Evolutionary conservation across 129 eudicot species (phyloP), one percentile per base, ranked within the genome.

Genomic region (Lactuca saligna): DNA sequence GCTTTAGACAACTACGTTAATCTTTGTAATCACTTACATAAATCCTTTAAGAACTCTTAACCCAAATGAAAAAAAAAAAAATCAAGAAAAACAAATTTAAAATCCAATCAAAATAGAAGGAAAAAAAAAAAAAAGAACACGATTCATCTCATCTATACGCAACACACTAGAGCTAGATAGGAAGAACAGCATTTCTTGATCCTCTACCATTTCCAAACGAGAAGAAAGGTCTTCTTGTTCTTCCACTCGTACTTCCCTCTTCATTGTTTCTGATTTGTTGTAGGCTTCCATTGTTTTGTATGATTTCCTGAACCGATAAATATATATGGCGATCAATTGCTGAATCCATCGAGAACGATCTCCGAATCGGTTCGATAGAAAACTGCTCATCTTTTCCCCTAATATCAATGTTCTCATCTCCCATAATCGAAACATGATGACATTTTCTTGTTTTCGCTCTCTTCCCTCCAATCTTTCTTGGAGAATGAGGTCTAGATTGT

Each of bases 301-400:
- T 35, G 44, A 83, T 89, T 70, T 92, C 86, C 75, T 88, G 94
- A 75, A 86, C 86, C 25, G 92, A 76, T 38, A 65, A 62, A 74
- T 71, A 86, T 54, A 88, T 66, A 53, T 80, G 82, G 0, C 85
- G 85, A 34, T 87, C 96, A 2, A 75, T 85, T 8, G 95, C 98
- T 25, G 98, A 92, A 81, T 92, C 98, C 98, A 92, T 86, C 3
- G 98, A 92, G 66, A 88, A 84, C 4, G 98, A 92, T 66, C 98
- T 84, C 37, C 95, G 78, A 48, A 86, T 86, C 0, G 89, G 96
- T 61, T 83, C 77, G 8, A 84, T 56, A 1, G 62, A 51, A 65
- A 86, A 88, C 35, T 65, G 89, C 14, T 83, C 93, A 44, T 91
- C 96, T 57, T 78, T 81, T 11, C 66, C 86, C 61, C 89, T 79